phyloP scores from a whole-genome alignment of 192 early-diverging fungal genomes.

The Jimgerdemannia lactiflua region DNA sequence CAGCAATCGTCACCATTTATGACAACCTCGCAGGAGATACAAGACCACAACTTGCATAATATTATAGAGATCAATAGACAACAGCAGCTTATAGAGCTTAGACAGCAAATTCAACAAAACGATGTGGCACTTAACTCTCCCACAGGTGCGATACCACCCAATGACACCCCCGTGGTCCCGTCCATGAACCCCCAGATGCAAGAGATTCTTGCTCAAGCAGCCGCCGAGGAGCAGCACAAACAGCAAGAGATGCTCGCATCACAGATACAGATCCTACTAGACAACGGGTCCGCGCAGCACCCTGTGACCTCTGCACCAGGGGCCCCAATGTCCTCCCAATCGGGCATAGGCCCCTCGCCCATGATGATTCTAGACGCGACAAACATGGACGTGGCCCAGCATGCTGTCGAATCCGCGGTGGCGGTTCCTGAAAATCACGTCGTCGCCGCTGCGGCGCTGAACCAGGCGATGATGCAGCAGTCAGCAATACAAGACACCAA shows the following conservation, averaged over 20 bases:
- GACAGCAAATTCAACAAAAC: not conserved
- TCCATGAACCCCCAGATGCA: not conserved
- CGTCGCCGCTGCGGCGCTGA: not conserved
- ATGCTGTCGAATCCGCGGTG: not conserved
- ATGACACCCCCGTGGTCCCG: not conserved
- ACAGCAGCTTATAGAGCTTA: not conserved
- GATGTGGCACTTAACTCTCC: not conserved
- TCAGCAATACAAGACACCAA: no score
- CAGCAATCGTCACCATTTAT: not conserved
- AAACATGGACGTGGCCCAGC: not conserved
- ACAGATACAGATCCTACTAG: not conserved
- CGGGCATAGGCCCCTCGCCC: not conserved
- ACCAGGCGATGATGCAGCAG: not conserved
- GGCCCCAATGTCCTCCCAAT: not conserved
- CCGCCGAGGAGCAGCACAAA: not conserved
- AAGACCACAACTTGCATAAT: not conserved
- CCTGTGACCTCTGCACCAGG: not conserved
- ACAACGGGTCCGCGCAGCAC: not conserved
- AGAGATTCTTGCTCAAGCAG: not conserved
- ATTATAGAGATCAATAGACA: not conserved
- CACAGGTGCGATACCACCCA: not conserved
- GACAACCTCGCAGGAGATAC: not conserved
- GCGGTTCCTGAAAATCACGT: not conserved
- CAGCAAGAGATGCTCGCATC: not conserved
- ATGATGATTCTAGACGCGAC: not conserved